Evolutionary conservation across 345 rosid species (phyloP).

Genomic region (Microthlaspi erraticum): DNA sequence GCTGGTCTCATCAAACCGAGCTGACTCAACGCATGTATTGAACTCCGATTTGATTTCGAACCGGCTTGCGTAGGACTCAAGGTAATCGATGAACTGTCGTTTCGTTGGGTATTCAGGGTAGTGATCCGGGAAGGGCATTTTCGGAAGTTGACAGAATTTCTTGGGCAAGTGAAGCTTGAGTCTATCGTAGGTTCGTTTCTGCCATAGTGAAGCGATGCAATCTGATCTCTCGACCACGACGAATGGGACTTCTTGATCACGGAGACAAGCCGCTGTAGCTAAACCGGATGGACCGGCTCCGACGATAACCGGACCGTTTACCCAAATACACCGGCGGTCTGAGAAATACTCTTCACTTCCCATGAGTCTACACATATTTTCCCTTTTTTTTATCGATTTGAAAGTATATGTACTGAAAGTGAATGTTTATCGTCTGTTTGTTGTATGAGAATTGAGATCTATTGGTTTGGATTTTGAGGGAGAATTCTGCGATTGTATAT

Average conservation of each 20-base stretch:
- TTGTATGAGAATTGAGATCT: constrained; percentile 29
- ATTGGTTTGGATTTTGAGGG: constrained; percentile 39
- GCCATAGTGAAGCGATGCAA: constrained; percentile 62
- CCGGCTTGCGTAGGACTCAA: constrained; percentile 61
- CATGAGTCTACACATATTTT: constrained; percentile 46
- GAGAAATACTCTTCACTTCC: constrained; percentile 54
- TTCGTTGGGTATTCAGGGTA: constrained; percentile 59
- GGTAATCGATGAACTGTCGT: constrained; percentile 57
- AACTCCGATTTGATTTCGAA: constrained; percentile 77
- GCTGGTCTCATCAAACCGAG: constrained; percentile 79
- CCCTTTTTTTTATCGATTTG: constrained; percentile 48
- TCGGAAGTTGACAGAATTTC: constrained; percentile 56
- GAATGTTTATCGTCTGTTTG: constrained; percentile 10
- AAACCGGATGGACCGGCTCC: constrained; percentile 67
- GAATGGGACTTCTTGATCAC: constrained; percentile 50
- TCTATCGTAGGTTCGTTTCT: constrained; percentile 53
- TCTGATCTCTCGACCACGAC: constrained; percentile 57
- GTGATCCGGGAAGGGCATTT: constrained; percentile 51
- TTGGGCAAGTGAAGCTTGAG: constrained; percentile 63
- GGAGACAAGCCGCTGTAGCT: constrained; percentile 60
- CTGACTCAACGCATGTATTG: constrained; percentile 76
- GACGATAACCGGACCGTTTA: constrained; percentile 50
- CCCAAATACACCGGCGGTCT: constrained; percentile 52
- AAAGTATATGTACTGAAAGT: constrained; percentile 21
- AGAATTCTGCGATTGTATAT: constrained; percentile 24